Conservation (phyloP, 2,329 filamentous ascomycete species). For the Diaporthe ampelina region DNA sequence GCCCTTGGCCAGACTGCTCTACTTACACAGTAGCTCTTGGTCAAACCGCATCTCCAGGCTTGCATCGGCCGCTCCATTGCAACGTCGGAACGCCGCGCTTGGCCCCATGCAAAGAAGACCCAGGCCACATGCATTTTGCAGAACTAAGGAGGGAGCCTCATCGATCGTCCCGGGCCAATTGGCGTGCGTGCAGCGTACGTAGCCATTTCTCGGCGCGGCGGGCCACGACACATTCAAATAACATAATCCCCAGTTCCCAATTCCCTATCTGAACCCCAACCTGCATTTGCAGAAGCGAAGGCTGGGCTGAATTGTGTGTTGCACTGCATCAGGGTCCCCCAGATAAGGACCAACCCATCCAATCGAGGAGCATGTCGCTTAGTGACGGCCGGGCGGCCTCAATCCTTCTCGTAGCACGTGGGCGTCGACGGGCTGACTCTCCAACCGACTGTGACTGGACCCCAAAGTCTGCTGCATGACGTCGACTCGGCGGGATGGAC, state of each 20-base stretch:
- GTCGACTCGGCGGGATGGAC: background rate
- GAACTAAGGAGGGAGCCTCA: too few relatives aligned
- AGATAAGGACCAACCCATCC: background rate
- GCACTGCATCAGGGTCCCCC: background rate
- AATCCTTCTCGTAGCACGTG: slow-evolving; percentile 15
- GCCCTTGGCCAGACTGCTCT: background rate
- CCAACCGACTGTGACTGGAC: background rate
- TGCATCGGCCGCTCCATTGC: background rate
- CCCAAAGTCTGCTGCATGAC: background rate
- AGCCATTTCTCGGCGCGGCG: too few relatives aligned
- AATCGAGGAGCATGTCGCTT: background rate
- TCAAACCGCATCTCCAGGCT: background rate
- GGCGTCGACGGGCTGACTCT: background rate
- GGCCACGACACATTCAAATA: too few relatives aligned
- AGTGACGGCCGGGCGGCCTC: slow-evolving; percentile 3
- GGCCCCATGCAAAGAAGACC: background rate
- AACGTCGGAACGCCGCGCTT: background rate
- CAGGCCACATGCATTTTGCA: background rate
- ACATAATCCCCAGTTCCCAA: too few relatives aligned
- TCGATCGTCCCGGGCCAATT: too few relatives aligned
- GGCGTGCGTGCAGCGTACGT: too few relatives aligned
- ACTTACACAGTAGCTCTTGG: too few relatives aligned
- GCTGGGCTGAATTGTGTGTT: background rate
- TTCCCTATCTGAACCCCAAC: too few relatives aligned
- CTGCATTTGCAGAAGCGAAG: too few relatives aligned